Evolutionary conservation across 2,329 filamentous ascomycete species (phyloP).

Genomic region (Arthrobotrys conoides): DNA sequence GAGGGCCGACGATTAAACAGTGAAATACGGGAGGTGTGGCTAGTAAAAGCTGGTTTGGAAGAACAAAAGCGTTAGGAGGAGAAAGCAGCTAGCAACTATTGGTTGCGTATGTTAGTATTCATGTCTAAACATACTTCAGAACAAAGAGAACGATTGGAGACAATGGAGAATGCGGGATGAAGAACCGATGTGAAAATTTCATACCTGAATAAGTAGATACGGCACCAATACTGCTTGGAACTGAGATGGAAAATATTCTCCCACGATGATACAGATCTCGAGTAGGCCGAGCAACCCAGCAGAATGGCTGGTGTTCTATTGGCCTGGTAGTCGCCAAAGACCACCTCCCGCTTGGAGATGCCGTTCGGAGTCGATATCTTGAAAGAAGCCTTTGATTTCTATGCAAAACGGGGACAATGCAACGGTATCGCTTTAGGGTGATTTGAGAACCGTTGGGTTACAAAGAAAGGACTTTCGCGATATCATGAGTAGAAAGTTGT

Average conservation of each 20-base stretch:
- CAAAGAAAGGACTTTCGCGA: slow-evolving; percentile 33
- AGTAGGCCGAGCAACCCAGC: slow-evolving; percentile 41
- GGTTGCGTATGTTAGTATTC: slow-evolving; percentile 29
- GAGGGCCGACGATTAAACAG: slow-evolving; percentile 26
- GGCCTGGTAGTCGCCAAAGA: slow-evolving; percentile 45
- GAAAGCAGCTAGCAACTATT: slow-evolving; percentile 40
- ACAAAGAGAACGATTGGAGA: background rate
- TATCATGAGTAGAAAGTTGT: slow-evolving; percentile 37
- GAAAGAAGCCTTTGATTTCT: slow-evolving; percentile 17
- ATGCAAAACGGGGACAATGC: slow-evolving; percentile 29
- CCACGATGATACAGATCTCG: slow-evolving; percentile 15
- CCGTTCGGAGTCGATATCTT: slow-evolving; percentile 47
- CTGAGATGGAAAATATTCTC: slow-evolving; percentile 40
- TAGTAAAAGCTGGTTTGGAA: slow-evolving; percentile 38
- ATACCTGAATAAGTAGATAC: slow-evolving; percentile 53
- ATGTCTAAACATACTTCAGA: background rate
- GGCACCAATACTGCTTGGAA: slow-evolving; percentile 29
- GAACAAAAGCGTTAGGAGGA: slow-evolving; percentile 34
- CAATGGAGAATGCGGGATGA: background rate
- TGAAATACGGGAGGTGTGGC: slow-evolving; percentile 27
- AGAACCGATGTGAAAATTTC: slow-evolving; percentile 42
- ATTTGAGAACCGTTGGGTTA: slow-evolving; percentile 24
- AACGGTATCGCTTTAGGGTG: slow-evolving; percentile 24
- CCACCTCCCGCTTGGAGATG: slow-evolving; percentile 58
- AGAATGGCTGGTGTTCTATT: slow-evolving; percentile 48